Evolutionary conservation across 2,329 filamentous ascomycete species (phyloP).

Genomic region (Drechslerella dactyloides): DNA sequence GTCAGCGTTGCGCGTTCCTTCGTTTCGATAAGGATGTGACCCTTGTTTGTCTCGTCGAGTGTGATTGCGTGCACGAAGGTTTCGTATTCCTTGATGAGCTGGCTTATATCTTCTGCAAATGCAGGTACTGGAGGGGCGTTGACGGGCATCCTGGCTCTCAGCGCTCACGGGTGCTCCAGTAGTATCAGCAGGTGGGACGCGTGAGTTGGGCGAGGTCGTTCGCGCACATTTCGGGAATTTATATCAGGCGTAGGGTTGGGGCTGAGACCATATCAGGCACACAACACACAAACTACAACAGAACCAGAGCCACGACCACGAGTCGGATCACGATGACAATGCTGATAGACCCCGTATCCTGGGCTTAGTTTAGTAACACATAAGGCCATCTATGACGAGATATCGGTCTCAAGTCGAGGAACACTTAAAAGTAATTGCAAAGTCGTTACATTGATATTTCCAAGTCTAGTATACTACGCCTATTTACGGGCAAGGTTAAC

Average conservation of each 20-base stretch:
- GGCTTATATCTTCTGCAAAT: conserved; percentile 43
- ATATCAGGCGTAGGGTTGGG: too few relatives aligned
- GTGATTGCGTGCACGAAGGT: conserved; percentile 32
- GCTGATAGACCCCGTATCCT: too few relatives aligned
- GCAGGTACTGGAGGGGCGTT: conserved; percentile 32
- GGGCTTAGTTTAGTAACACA: too few relatives aligned
- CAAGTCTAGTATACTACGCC: not conserved
- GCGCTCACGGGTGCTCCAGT: too few relatives aligned
- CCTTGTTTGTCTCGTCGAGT: conserved; percentile 24
- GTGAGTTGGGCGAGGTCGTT: conserved; percentile 14
- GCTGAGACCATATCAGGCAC: too few relatives aligned
- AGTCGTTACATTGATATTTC: too few relatives aligned
- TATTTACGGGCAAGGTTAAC: not conserved
- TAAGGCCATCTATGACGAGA: too few relatives aligned
- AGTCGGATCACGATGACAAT: too few relatives aligned
- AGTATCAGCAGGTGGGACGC: not conserved
- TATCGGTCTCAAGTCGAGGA: too few relatives aligned
- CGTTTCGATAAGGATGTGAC: conserved; percentile 26
- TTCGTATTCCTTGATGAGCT: conserved; percentile 40
- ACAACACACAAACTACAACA: too few relatives aligned
- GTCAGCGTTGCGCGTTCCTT: conserved; percentile 35
- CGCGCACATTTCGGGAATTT: conserved; percentile 18
- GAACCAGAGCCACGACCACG: too few relatives aligned
- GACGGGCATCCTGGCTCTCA: conserved; percentile 14
- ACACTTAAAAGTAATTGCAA: too few relatives aligned